Evolutionary conservation across 1,284 basidiomycete genomes (phyloP), one percentile per base, ranked within the genome.

Genomic region (Ganoderma leucocontextum): DNA sequence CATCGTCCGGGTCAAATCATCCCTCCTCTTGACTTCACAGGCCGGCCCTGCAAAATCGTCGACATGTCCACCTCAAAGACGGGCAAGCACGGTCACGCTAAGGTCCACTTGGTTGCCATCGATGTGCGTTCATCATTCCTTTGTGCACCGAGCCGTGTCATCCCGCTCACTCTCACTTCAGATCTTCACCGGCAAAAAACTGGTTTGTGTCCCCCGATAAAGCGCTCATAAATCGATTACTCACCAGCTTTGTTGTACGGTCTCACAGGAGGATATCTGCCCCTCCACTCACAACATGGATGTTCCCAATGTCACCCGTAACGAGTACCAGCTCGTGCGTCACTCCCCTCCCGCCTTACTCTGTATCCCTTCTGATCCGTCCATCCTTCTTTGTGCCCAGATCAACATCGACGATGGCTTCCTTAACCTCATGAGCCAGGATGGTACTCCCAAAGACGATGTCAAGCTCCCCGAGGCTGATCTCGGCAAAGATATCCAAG

Each of bases 51-150:
- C 95, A 99, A 99, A 89, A 97, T 98, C 84, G 92, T 97, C 77
- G 96, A 96, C 79, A 99, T 99, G 97, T 98, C 97, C 74, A 99
- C 98, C 86, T 99, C 97, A 81, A 99, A 99, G 91, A 98, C 96
- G 65, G 96, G 96, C 75, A 96, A 96, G 91, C 97, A 99, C 89
- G 97, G 97, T 80, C 98, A 99, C 88, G 97, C 98, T 84, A 99
- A 99, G 87, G 97, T 99, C 81, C 96, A 99, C 86, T 89, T 99
- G 76, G 91, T 99, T 79, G 98, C 92, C 81, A 94, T 94, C 81
- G 98, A 99, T 86, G 97, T 97, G 80, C 77, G 94, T 88, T 15
- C 29, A 17, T 58, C 59, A 60, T 36, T 55, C 29, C 9, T 66
- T 58, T 62, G 61, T 36, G 53, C 36, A n/a, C 66, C 62, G 62